Conservation (phyloP, 2,329 filamentous ascomycete genomes). For the Amesomyces nigricolor region DNA sequence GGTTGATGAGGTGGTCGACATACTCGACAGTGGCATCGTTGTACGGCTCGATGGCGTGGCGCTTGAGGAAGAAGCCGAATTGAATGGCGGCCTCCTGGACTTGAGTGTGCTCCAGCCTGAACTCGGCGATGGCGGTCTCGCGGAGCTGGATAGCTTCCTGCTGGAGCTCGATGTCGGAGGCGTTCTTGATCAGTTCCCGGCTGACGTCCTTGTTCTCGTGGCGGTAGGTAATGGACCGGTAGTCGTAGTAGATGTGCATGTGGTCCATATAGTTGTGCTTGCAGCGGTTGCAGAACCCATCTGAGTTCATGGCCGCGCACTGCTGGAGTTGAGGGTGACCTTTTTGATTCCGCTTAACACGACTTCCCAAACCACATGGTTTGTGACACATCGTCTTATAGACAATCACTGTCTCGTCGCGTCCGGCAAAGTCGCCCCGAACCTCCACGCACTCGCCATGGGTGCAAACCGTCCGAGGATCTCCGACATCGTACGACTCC, state of each 20-base stretch:
- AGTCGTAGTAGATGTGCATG: neutral
- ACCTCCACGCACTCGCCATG: conserved; percentile 28
- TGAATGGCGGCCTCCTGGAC: conserved; percentile 33
- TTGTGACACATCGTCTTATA: conserved; percentile 30
- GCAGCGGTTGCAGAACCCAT: conserved; percentile 27
- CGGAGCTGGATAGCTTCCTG: conserved; percentile 27
- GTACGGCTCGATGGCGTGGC: conserved; percentile 34
- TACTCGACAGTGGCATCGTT: conserved; percentile 39
- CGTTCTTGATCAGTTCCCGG: conserved; percentile 24
- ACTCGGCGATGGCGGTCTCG: conserved; percentile 26
- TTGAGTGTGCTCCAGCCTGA: conserved; percentile 29
- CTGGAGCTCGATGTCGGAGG: conserved; percentile 20
- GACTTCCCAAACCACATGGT: conserved; percentile 28
- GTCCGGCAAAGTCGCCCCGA: conserved; percentile 13
- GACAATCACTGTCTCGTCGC: conserved; percentile 20
- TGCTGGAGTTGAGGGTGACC: conserved; percentile 17
- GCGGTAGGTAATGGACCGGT: conserved; percentile 26
- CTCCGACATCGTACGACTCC: conserved; percentile 21
- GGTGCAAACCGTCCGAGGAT: conserved; percentile 32
- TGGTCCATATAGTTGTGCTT: conserved; percentile 33
- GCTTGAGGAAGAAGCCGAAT: conserved; percentile 37
- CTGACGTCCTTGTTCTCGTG: conserved; percentile 27
- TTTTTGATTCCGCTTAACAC: conserved; percentile 27
- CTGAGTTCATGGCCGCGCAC: conserved; percentile 24
- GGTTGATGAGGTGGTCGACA: conserved; percentile 33